Conservation (phyloP, 202 grass and related monocot species). For the Bolboschoenoplectus hybrid region DNA sequence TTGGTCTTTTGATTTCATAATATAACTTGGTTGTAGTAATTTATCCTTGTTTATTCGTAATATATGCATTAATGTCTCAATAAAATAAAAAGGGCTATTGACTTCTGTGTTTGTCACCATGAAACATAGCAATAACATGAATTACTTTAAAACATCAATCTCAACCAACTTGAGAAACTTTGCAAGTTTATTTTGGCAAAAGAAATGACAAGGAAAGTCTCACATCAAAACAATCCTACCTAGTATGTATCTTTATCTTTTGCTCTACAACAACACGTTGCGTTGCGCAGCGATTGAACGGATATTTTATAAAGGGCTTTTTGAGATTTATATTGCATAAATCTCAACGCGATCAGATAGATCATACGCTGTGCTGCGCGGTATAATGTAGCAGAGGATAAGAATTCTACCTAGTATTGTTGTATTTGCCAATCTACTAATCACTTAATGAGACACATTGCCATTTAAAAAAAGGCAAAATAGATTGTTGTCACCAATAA, state of each 20-base stretch:
- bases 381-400: no score
- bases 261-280: no score
- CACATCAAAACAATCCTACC: no score
- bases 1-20: neutral
- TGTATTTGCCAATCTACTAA: neutral
- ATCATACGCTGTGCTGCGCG: no score
- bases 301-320: no score
- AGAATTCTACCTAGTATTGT: neutral
- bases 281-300: no score
- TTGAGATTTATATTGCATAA: no score
- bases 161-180: neutral
- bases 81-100: neutral
- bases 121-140: neutral
- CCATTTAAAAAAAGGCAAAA: neutral
- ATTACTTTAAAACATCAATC: neutral
- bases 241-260: no score
- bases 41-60: neutral
- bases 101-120: neutral
- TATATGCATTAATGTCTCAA: neutral
- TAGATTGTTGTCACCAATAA: constrained; percentile 56
- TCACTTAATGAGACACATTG: neutral
- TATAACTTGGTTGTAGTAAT: neutral
- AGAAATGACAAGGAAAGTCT: neutral
- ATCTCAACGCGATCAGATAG: no score
- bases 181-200: neutral